A percentile compares a stretch with the other conserved stretches of the same genome.
Conservation (phyloP, 768 basidiomycete species). For the Boletus insuetus region DNA sequence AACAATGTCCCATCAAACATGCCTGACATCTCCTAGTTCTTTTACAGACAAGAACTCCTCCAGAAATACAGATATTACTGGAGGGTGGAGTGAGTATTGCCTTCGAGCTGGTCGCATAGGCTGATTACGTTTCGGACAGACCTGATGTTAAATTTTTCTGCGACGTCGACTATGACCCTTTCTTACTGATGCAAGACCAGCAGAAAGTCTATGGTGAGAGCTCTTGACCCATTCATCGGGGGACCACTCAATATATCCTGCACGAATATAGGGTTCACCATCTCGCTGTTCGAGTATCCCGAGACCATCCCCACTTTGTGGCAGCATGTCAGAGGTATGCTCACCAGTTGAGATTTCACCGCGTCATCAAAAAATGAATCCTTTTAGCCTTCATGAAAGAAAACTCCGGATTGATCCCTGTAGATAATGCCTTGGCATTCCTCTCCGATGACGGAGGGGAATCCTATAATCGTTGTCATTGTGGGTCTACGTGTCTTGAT, state of each 20-base stretch:
- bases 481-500: slow-evolving; percentile 39
- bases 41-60: slow-evolving; percentile 77
- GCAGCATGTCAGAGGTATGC: slow-evolving; percentile 64
- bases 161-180: slow-evolving; percentile 76
- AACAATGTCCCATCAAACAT: background rate
- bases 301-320: slow-evolving; percentile 82
- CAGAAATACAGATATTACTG: slow-evolving; percentile 83
- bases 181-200: slow-evolving; percentile 74
- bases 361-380: background rate
- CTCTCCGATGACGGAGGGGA: slow-evolving; percentile 68
- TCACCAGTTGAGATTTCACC: background rate
- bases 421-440: slow-evolving; percentile 69
- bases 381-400: slow-evolving; percentile 62
- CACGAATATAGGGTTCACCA: slow-evolving; percentile 60
- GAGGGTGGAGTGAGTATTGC: slow-evolving; percentile 74
- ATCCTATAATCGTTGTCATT: slow-evolving; percentile 77
- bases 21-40: slow-evolving; percentile 50
- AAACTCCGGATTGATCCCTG: slow-evolving; percentile 58
- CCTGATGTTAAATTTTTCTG: slow-evolving; percentile 82
- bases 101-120: slow-evolving; percentile 1
- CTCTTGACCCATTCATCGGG: background rate
- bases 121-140: slow-evolving; percentile 33
- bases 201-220: slow-evolving; percentile 76
- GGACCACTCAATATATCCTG: slow-evolving; percentile 25
- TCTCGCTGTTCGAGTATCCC: slow-evolving; percentile 74